Percentiles rank a stretch among this genome's conserved stretches.
Evolutionary conservation across 169 alveolate species (phyloP).

Genomic region (Plasmodium ovale): DNA sequence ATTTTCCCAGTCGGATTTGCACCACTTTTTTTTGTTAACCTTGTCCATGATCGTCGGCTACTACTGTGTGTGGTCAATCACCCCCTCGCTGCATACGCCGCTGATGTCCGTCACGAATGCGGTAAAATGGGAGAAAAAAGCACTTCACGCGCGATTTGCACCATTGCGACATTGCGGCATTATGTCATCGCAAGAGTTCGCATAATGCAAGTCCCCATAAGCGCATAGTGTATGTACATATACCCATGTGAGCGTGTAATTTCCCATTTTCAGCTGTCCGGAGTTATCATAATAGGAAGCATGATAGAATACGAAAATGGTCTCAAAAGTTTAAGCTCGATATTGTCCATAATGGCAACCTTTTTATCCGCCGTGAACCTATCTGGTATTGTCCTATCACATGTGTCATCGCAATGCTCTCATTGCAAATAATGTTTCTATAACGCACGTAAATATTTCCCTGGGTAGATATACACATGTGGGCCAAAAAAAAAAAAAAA

Average conservation of each 20-base stretch:
- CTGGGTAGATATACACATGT: neutral
- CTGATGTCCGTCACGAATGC: slow-evolving; percentile 95
- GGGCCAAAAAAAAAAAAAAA: neutral
- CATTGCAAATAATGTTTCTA: slow-evolving; percentile 37
- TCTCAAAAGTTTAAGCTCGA: slow-evolving; percentile 28
- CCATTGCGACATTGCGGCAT: too few relatives aligned
- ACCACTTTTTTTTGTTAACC: slow-evolving; percentile 57
- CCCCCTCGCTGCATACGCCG: slow-evolving; percentile 95
- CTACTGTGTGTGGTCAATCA: slow-evolving; percentile 91
- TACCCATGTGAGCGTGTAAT: neutral
- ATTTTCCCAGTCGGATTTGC: slow-evolving; percentile 59
- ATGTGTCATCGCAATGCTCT: slow-evolving; percentile 71
- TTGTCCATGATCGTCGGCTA: slow-evolving; percentile 90
- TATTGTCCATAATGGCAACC: slow-evolving; percentile 70
- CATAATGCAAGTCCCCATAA: too few relatives aligned
- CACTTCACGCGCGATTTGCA: too few relatives aligned
- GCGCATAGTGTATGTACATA: neutral
- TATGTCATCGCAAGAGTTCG: too few relatives aligned
- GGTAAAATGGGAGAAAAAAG: slow-evolving; percentile 55
- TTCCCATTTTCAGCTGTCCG: slow-evolving; percentile 79
- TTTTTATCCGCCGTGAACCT: slow-evolving; percentile 76
- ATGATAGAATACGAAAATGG: slow-evolving; percentile 83
- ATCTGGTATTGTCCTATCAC: slow-evolving; percentile 75
- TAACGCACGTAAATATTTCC: neutral
- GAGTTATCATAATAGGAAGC: slow-evolving; percentile 90